Evolutionary conservation across 202 grass and related monocot species (phyloP), one percentile per base, ranked within the genome.

Genomic region (Digitaria exilis): DNA sequence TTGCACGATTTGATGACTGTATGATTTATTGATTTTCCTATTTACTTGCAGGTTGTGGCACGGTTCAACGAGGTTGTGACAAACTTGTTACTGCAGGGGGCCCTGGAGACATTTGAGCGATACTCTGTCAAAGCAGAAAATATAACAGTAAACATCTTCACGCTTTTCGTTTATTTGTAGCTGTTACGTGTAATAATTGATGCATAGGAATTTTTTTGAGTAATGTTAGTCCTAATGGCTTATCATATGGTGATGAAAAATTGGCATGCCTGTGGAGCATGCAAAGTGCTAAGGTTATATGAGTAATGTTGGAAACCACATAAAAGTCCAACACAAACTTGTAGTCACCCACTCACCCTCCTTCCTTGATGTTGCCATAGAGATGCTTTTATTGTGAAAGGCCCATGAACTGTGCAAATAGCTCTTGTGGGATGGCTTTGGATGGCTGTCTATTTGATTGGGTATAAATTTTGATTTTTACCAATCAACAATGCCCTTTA

Each of bases 1-100:
- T 25, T 58, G 49, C 22, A 15, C 22, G 22, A 73, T 43, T 34
- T 9, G 0, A 3, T 80, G 62, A 80, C 41, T 70, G 10, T 9
- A 13, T 88, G 15, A 41, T 34, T 39, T n/a, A n/a, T n/a, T n/a
- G n/a, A n/a, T n/a, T n/a, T n/a, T 5, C 50, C 57, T 57, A 50
- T 68, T 42, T 46, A 51, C 15, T 25, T 89, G 75, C 91, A 99
- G 96, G 93, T 99, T 34, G 93, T 96, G 54, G 91, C 96, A 26
- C 93, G 93, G 71, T 99, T 99, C 78, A 99, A 99, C 58, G 96
- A 94, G 79, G 69, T 99, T 73, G 93, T 96, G 42, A 99, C 96
- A 28, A 94, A 86, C 63, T 84, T 93, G 70, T 86, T 99, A 50
- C 83, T 99, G 19, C 91, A 99, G 50, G 96, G 96, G 39, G 91